Evolutionary conservation across 805 yeast genomes (phyloP).

Genomic region (Yarrowia keelungensis): DNA sequence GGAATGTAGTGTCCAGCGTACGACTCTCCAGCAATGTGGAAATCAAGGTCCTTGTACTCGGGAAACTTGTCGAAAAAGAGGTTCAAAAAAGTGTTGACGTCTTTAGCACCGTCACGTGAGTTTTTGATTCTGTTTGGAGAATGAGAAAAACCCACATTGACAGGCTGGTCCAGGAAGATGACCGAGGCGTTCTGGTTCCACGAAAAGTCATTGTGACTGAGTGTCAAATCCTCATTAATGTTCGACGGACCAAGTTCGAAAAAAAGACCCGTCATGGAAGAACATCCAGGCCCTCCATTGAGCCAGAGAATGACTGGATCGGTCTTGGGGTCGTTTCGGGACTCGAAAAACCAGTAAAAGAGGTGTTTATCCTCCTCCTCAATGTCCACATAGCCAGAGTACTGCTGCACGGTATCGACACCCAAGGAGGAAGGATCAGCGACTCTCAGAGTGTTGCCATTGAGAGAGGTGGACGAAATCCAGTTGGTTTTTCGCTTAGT

Average conservation of each 20-base stretch:
- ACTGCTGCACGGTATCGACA: slow-evolving; percentile 72
- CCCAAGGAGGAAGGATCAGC: slow-evolving; percentile 70
- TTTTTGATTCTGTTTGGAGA: slow-evolving; percentile 69
- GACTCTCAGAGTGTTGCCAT: slow-evolving; percentile 62
- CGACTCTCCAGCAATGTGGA: slow-evolving; percentile 93
- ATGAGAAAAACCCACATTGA: slow-evolving; percentile 89
- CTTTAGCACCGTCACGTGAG: slow-evolving; percentile 85
- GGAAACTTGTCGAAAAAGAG: slow-evolving; percentile 87
- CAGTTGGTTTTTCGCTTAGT: slow-evolving; percentile 12
- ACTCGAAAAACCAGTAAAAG: slow-evolving; percentile 93
- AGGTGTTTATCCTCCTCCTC: slow-evolving; percentile 83
- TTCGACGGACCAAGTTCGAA: slow-evolving; percentile 92
- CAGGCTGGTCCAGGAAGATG: slow-evolving; percentile 92
- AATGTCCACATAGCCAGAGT: slow-evolving; percentile 74
- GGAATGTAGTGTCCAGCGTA: slow-evolving; percentile 97
- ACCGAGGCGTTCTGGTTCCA: slow-evolving; percentile 94
- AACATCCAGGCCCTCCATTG: slow-evolving; percentile 97
- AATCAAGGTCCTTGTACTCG: slow-evolving; percentile 60
- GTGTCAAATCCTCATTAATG: slow-evolving; percentile 67
- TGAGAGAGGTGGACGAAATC: neutral
- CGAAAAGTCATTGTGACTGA: slow-evolving; percentile 79
- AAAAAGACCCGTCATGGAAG: slow-evolving; percentile 86
- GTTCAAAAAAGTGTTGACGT: slow-evolving; percentile 82
- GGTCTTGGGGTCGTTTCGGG: slow-evolving; percentile 81
- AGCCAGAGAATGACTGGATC: slow-evolving; percentile 93